Conservation (phyloP, 345 rosid species). For the Triadica sebifera region DNA sequence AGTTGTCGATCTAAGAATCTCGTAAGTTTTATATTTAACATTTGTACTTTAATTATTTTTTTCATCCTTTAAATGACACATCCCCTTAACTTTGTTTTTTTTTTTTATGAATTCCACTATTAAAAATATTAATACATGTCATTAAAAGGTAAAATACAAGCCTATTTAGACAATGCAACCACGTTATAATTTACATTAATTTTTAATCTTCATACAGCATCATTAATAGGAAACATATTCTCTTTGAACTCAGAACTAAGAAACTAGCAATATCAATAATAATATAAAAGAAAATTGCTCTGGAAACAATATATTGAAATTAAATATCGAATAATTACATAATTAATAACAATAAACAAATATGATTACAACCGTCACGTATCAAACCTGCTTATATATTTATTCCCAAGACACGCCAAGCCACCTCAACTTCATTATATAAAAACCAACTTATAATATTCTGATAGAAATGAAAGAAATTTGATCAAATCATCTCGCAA, state of each 20-base stretch:
- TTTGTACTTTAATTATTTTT: too few species aligned
- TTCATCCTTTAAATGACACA: too few species aligned
- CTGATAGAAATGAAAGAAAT: background rate
- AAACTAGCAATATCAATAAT: background rate
- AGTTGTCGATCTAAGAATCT: too few species aligned
- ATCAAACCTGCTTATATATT: conserved; percentile 18
- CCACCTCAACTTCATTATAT: conserved; percentile 8
- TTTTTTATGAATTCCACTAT: too few species aligned
- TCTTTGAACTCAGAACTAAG: background rate
- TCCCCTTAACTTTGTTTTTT: too few species aligned
- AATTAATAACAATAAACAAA: conserved; percentile 19
- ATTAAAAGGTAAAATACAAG: too few species aligned
- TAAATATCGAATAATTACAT: conserved; percentile 11
- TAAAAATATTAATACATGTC: too few species aligned
- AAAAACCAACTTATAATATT: background rate
- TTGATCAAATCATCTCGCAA: background rate
- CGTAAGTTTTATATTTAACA: too few species aligned
- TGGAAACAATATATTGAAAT: conserved; percentile 18
- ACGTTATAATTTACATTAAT: too few species aligned
- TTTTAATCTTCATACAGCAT: background rate
- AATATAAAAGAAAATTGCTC: background rate
- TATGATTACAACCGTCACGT: conserved; percentile 5
- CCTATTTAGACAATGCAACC: too few species aligned
- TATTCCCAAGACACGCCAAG: conserved; percentile 17
- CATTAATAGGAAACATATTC: background rate